Percentiles rank a stretch among this genome's conserved stretches.
Conservation (phyloP, 2,329 filamentous ascomycete species). For the Metarhizium humberi region DNA sequence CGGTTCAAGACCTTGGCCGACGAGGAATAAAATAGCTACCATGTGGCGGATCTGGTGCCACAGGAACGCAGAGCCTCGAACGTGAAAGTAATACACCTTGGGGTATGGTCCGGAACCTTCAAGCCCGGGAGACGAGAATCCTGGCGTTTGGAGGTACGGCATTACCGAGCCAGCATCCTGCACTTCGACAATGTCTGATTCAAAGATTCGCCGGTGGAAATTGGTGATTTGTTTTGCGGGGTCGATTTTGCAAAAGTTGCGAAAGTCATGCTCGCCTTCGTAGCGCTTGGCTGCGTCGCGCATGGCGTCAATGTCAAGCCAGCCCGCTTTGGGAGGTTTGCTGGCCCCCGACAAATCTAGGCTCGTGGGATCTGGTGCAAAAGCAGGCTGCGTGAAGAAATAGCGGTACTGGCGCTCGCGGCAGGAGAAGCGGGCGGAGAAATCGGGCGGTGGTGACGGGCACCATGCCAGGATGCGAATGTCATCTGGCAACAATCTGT, state of each 20-base stretch:
- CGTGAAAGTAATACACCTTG: conserved; percentile 78
- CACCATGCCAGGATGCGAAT: conserved; percentile 93
- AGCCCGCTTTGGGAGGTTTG: conserved; percentile 49
- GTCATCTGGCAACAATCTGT: conserved; percentile 78
- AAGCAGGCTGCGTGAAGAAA: conserved; percentile 94
- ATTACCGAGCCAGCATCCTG: conserved; percentile 42
- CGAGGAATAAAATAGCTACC: conserved; percentile 82
- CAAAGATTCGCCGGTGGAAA: conserved; percentile 70
- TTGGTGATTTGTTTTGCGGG: conserved; percentile 80
- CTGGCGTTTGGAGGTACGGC: conserved; percentile 40
- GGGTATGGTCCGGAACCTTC: conserved; percentile 23
- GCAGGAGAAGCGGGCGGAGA: conserved; percentile 89
- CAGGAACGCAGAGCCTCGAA: conserved; percentile 85
- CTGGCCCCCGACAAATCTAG: conserved; percentile 6
- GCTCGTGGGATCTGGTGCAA: conserved; percentile 46
- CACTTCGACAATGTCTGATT: conserved; percentile 69
- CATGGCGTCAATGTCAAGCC: conserved; percentile 86
- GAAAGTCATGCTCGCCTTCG: conserved; percentile 83
- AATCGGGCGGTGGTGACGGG: conserved; percentile 65
- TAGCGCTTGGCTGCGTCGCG: conserved; percentile 68
- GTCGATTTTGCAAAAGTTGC: conserved; percentile 95
- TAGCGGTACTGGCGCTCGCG: conserved; percentile 87
- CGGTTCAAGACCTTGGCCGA: conserved; percentile 78
- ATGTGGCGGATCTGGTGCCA: conserved; percentile 98
- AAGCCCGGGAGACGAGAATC: conserved; percentile 19